These are phyloP conservation scores for Allium sativum DNA, from an alignment of 106 monocot species.

Conservation along the genomic window DNA sequence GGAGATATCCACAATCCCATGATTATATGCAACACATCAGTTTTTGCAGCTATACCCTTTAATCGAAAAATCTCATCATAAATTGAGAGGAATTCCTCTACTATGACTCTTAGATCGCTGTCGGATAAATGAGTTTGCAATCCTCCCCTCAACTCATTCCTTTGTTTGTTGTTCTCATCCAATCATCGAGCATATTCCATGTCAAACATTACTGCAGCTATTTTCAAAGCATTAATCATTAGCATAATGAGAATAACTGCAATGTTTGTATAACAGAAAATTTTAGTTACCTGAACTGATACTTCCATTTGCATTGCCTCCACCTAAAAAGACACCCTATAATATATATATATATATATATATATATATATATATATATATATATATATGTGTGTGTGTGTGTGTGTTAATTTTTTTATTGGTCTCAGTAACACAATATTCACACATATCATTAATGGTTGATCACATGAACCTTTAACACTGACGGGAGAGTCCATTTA, in stretches of 20 bases:
- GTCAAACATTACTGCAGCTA: slow-evolving; percentile 52
- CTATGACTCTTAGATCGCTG: slow-evolving; percentile 30
- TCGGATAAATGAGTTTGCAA: slow-evolving; percentile 40
- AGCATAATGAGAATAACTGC: not conserved
- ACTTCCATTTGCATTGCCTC: slow-evolving; percentile 36
- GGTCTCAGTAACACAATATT: slow-evolving; percentile 20
- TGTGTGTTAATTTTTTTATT: slow-evolving; percentile 6
- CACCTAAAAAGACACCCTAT: slow-evolving; percentile 3
- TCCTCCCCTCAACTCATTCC: slow-evolving; percentile 34
- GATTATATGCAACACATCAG: slow-evolving; percentile 54
- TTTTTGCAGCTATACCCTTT: slow-evolving; percentile 24
- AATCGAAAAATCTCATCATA: slow-evolving; percentile 47
- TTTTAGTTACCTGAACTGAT: slow-evolving; percentile 56
- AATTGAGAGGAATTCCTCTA: slow-evolving; percentile 35
- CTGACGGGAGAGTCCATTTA: slow-evolving; percentile 64
- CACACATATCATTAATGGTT: too few relatives aligned
- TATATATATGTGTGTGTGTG: too few relatives aligned
- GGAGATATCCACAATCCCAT: slow-evolving; percentile 53
- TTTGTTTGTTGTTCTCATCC: slow-evolving; percentile 44
- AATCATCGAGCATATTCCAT: slow-evolving; percentile 51
- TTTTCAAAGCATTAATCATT: not conserved
- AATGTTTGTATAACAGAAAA: not conserved
- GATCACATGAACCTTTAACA: slow-evolving; percentile 23
- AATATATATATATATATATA: too few relatives aligned
- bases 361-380: too few relatives aligned